Conservation (phyloP, 164 flowering plant genomes). For the Malania oleifera region DNA sequence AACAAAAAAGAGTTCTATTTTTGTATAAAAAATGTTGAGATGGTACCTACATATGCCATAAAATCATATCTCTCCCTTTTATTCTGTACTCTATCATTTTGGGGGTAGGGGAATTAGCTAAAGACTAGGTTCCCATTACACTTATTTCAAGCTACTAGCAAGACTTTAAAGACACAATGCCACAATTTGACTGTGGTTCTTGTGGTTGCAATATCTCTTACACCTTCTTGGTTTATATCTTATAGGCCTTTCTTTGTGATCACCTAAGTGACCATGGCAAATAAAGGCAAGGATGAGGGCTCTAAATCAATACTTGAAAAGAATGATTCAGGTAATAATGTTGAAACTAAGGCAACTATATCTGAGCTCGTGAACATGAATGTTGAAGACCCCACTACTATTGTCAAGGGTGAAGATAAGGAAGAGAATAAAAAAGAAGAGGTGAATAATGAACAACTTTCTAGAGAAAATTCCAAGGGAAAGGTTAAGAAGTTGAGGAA, state of each 20-base stretch:
- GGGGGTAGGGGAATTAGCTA: too few species aligned
- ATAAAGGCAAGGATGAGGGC: not conserved
- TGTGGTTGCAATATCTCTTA: too few species aligned
- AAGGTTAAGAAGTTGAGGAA: conserved; percentile 12
- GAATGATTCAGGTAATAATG: not conserved
- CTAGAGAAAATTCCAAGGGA: conserved; percentile 2
- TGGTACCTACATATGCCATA: too few species aligned
- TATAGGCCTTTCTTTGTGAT: not conserved
- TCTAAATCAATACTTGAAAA: not conserved
- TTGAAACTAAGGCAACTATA: not conserved
- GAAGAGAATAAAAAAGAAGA: conserved; percentile 10
- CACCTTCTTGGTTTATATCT: not conserved
- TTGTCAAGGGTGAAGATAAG: not conserved
- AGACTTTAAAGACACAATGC: too few species aligned
- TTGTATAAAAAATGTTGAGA: too few species aligned
- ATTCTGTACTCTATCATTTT: too few species aligned
- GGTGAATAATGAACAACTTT: not conserved
- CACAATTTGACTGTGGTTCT: too few species aligned
- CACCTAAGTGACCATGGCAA: not conserved
- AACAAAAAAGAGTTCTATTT: too few species aligned
- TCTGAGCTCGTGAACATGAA: not conserved
- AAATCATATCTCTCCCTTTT: too few species aligned
- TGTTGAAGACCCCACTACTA: not conserved
- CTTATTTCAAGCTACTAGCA: too few species aligned
- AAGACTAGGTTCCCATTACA: too few species aligned